Evolutionary conservation across 345 rosid genomes (phyloP).

Genomic region (Bruguiera gymnorhiza): DNA sequence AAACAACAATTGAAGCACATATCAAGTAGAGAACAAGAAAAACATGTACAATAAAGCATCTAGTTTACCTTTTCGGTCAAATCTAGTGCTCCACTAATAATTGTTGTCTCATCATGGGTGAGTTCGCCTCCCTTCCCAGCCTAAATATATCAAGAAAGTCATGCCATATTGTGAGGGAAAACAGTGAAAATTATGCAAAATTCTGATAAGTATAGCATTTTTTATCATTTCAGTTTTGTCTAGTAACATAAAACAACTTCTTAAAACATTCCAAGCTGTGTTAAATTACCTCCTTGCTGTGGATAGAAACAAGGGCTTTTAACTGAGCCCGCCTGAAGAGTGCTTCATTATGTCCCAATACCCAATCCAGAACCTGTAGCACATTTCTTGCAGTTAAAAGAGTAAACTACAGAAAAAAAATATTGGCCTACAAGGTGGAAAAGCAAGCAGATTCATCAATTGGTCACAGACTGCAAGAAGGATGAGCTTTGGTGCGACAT

Average conservation of each 20-base stretch:
- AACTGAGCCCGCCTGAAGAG: slow-evolving; percentile 92
- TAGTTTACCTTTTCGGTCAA: slow-evolving; percentile 73
- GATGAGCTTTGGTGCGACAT: too few relatives aligned
- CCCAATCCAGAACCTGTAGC: slow-evolving; percentile 73
- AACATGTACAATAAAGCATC: too few relatives aligned
- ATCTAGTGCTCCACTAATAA: slow-evolving; percentile 95
- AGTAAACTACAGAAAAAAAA: neutral
- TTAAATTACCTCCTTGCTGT: slow-evolving; percentile 68
- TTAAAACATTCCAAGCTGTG: neutral
- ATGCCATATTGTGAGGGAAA: slow-evolving; percentile 28
- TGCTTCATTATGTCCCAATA: slow-evolving; percentile 87
- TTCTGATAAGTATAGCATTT: neutral
- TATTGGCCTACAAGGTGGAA: neutral
- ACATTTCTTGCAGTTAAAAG: slow-evolving; percentile 3
- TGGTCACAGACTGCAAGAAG: too few relatives aligned
- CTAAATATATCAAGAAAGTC: slow-evolving; percentile 38
- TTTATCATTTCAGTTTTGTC: neutral
- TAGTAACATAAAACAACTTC: slow-evolving; percentile 8
- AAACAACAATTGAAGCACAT: neutral
- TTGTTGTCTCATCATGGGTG: slow-evolving; percentile 92
- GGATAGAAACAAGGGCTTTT: slow-evolving; percentile 93
- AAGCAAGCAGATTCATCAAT: neutral
- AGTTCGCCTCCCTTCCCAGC: slow-evolving; percentile 99
- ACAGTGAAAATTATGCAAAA: slow-evolving; percentile 10
- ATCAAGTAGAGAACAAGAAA: slow-evolving; percentile 7